phyloP scores from a whole-genome alignment of 2,329 filamentous ascomycete genomes.

The Pseudomassariella vexata region DNA sequence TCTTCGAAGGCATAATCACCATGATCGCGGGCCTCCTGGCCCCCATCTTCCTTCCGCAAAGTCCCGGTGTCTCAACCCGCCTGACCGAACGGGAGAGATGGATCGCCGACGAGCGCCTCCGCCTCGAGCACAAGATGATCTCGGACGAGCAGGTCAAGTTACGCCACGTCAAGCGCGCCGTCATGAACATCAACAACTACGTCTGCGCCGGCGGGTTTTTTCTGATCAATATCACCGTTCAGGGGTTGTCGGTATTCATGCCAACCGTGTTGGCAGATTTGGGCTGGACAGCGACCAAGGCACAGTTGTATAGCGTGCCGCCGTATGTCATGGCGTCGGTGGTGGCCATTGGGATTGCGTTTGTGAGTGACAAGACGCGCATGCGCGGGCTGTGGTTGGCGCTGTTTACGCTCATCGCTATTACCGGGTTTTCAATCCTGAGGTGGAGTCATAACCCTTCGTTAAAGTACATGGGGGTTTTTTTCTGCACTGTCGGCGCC shows the following conservation, averaged over 20 bases:
- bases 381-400: constrained; percentile 36
- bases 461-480: constrained; percentile 44
- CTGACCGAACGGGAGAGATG: constrained; percentile 45
- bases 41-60: constrained; percentile 46
- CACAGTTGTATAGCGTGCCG: constrained; percentile 38
- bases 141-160: constrained; percentile 39
- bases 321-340: constrained; percentile 35
- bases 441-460: constrained; percentile 31
- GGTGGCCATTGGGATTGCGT: constrained; percentile 31
- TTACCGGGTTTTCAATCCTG: constrained; percentile 46
- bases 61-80: constrained; percentile 41
- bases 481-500: constrained; percentile 48
- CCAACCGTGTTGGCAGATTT: constrained; percentile 40
- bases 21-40: constrained; percentile 39
- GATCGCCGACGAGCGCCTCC: constrained; percentile 47
- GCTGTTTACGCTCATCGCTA: constrained; percentile 33
- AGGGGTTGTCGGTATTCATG: constrained; percentile 44
- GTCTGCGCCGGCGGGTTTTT: constrained; percentile 54
- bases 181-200: constrained; percentile 53
- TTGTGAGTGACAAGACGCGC: constrained; percentile 34
- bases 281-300: constrained; percentile 30
- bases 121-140: constrained; percentile 39
- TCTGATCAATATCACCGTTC: constrained; percentile 55
- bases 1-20: constrained; percentile 55
- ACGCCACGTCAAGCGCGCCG: constrained; percentile 43